These are phyloP conservation scores for Strobilomyces confusus DNA, from an alignment of 768 basidiomycete species.

Conservation along the genomic window DNA sequence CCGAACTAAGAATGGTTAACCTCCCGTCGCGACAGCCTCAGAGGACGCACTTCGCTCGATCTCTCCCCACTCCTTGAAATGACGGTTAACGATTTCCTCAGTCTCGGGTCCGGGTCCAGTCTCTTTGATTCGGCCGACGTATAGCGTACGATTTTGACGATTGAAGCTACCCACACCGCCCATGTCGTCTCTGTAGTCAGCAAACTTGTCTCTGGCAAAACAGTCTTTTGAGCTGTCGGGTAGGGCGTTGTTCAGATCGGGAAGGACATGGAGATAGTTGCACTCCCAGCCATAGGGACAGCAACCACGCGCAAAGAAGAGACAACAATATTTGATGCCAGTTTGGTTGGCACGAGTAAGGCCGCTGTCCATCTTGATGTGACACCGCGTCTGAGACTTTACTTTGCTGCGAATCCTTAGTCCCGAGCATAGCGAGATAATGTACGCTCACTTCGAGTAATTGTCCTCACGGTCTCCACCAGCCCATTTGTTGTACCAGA, in stretches of 20 bases:
- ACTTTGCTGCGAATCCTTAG: conserved; percentile 59
- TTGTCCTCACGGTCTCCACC: conserved; percentile 97
- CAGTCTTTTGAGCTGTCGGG: conserved; percentile 95
- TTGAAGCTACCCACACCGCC: conserved; percentile 98
- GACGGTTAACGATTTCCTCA: conserved; percentile 83
- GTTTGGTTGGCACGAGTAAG: conserved; percentile 94
- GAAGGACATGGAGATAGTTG: conserved; percentile 90
- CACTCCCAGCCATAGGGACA: conserved; percentile 99
- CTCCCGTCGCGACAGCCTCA: not conserved
- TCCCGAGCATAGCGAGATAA: not conserved
- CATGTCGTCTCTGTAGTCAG: conserved; percentile 99
- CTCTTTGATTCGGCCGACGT: conserved; percentile 92
- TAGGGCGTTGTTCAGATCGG: conserved; percentile 59
- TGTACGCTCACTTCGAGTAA: conserved; percentile 76
- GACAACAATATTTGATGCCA: conserved; percentile 87
- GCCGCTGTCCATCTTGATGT: conserved; percentile 83
- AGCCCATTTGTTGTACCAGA: conserved; percentile 99
- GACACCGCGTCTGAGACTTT: conserved; percentile 90
- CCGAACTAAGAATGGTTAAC: conserved; percentile 51
- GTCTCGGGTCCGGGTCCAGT: conserved; percentile 85
- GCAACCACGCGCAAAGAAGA: conserved; percentile 95
- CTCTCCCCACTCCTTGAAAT: conserved; percentile 95
- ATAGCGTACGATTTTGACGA: conserved; percentile 89
- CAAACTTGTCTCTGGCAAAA: conserved; percentile 94
- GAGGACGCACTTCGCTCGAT: conserved; percentile 79